Conservation (phyloP, 2,329 filamentous ascomycete species). For the Aspergillus ochraceus region DNA sequence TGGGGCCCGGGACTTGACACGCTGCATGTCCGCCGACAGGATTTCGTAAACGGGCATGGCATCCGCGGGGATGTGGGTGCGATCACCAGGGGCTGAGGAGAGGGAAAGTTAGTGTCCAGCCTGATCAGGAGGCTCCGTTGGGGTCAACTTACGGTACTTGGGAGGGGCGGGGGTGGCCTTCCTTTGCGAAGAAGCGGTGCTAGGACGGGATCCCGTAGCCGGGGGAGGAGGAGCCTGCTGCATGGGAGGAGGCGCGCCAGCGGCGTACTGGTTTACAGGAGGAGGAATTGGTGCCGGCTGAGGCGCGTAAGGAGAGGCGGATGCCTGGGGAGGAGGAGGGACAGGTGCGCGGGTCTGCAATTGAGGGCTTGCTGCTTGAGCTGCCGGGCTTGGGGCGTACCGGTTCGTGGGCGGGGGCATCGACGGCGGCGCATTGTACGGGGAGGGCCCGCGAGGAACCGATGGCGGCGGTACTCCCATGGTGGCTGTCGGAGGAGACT, state of each 20-base stretch:
- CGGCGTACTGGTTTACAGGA: slow-evolving; percentile 45
- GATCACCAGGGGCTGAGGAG: slow-evolving; percentile 66
- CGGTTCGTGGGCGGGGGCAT: slow-evolving; percentile 69
- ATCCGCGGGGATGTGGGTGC: slow-evolving; percentile 78
- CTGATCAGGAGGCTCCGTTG: neutral
- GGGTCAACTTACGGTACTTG: slow-evolving; percentile 64
- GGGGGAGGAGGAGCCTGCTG: slow-evolving; percentile 37
- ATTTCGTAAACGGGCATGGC: slow-evolving; percentile 80
- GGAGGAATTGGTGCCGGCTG: slow-evolving; percentile 39
- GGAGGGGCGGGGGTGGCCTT: slow-evolving; percentile 52
- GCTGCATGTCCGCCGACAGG: slow-evolving; percentile 79
- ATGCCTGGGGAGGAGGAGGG: slow-evolving; percentile 47
- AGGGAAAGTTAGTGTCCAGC: slow-evolving; percentile 15
- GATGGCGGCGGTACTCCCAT: slow-evolving; percentile 51
- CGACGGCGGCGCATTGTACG: slow-evolving; percentile 78
- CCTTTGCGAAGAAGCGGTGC: slow-evolving; percentile 52
- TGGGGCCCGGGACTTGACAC: slow-evolving; percentile 82
- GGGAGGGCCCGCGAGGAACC: slow-evolving; percentile 73
- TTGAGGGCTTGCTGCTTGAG: slow-evolving; percentile 53
- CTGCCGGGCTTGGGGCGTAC: slow-evolving; percentile 68
- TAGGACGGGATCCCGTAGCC: slow-evolving; percentile 45
- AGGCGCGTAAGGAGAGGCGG: slow-evolving; percentile 60
- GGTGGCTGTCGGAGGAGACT: slow-evolving; percentile 42
- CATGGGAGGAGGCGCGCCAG: slow-evolving; percentile 43
- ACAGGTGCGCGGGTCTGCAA: slow-evolving; percentile 49